These are phyloP conservation scores for Flaveria floridana DNA, from an alignment of 140 eudicot genomes.

Conservation along the genomic window DNA sequence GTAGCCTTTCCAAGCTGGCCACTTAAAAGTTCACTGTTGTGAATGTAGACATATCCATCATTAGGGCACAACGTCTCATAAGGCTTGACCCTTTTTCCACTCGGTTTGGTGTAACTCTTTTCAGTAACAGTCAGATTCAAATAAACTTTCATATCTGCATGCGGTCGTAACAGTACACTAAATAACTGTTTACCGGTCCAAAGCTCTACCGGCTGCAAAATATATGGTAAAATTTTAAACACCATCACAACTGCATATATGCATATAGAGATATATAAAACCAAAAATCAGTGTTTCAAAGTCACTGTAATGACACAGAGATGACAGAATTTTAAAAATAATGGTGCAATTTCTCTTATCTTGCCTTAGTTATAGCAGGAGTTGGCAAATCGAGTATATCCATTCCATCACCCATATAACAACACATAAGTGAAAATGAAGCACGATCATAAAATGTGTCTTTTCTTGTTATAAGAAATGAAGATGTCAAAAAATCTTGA, in stretches of 20 bases:
- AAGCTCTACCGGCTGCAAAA: conserved; percentile 86
- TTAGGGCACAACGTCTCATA: conserved; percentile 75
- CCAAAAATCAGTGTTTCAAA: neutral
- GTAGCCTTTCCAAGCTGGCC: conserved; percentile 98
- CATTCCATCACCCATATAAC: conserved; percentile 94
- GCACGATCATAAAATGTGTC: conserved; percentile 96
- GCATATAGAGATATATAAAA: neutral
- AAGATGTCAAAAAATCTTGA: conserved; percentile 89
- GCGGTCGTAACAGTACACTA: conserved; percentile 69
- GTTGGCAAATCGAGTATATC: conserved; percentile 86
- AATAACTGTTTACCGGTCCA: conserved; percentile 97
- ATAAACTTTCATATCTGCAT: conserved; percentile 82
- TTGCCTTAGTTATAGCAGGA: conserved; percentile 79
- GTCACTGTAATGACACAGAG: neutral
- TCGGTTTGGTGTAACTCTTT: conserved; percentile 50
- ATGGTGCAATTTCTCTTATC: conserved; percentile 16
- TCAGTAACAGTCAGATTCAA: conserved; percentile 74
- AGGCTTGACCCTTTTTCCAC: conserved; percentile 37
- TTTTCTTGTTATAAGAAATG: conserved; percentile 88
- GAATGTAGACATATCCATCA: conserved; percentile 84
- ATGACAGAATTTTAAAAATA: neutral
- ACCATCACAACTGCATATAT: conserved; percentile 11
- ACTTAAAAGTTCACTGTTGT: conserved; percentile 83
- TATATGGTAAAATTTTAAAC: conserved; percentile 13
- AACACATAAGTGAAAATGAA: conserved; percentile 80